Base-by-base conservation (phyloP, 352 stramenopile genomes). In the Phytopythium sindhum region DNA sequence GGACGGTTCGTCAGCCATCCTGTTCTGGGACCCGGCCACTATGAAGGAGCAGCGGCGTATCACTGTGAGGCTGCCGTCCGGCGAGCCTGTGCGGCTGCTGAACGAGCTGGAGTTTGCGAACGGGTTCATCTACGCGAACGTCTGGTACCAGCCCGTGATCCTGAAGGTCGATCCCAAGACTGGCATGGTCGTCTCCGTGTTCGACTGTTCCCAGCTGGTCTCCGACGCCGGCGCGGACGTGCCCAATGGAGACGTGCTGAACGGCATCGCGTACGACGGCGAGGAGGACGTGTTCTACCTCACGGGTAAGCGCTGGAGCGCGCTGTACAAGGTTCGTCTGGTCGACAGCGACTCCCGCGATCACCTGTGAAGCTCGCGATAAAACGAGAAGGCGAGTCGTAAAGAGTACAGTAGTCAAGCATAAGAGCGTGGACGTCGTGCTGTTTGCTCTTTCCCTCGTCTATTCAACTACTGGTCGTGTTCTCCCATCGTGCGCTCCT, bases 31-130 rank as follows among this genome's bases (percentile, higher is more conserved):
- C 65, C 63, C 80, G 1, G 65, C 72, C 26, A 97, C 86, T 12
- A 78, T 98, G 68, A 48, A 73, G 50, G 72, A 95, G 62, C 83
- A 81, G 50, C 74, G 88, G 2, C 88, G 80, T 31, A 66, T 98
- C 8, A 77, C 85, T 1, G 82, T 93, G 24, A 83, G 62, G 26
- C 86, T 79, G 39, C 67, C 75, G 8, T 60, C 64, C n/a, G 63
- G 60, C 8, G 67, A 84, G 54, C 56, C 68, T 37, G 66, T 97
- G 47, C 56, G 68, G n/a, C 61, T 92, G 45, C 68, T 98, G 35
- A 98, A 98, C 68, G 96, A 98, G 69, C 78, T 98, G 23, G 96
- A 98, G 71, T 86, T 84, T 51, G 96, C 90, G 47, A 91, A 96
- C 48, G 93, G 93, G 19, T 89, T 89, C 52, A 88, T 98, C 57